Conservation (phyloP, 805 yeast genomes). For the Metschnikowia borealis region DNA sequence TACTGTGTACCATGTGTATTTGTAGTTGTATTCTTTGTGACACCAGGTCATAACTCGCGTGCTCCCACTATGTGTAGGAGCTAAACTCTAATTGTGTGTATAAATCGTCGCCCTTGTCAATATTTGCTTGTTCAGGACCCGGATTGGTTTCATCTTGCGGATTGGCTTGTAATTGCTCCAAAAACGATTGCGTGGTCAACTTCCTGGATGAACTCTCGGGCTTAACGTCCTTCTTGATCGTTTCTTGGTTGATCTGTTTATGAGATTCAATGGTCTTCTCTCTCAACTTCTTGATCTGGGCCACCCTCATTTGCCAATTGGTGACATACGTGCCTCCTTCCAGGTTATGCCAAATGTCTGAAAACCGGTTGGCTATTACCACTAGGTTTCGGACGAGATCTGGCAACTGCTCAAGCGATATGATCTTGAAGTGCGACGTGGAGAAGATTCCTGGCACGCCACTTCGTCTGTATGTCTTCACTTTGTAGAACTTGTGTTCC, state of each 20-base stretch:
- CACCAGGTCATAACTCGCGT: background rate
- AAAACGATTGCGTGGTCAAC: conserved; percentile 29
- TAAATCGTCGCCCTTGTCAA: conserved; percentile 12
- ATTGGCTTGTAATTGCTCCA: conserved; percentile 24
- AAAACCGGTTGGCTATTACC: conserved; percentile 64
- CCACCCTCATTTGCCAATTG: conserved; percentile 66
- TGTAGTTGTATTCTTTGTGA: background rate
- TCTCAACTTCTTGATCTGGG: conserved; percentile 43
- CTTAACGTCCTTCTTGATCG: background rate
- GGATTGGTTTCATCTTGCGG: background rate
- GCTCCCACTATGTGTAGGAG: conserved; percentile 21
- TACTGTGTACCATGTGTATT: background rate
- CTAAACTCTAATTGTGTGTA: conserved; percentile 30
- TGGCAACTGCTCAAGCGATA: conserved; percentile 58
- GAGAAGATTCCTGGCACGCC: conserved; percentile 78
- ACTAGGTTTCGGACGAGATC: conserved; percentile 64
- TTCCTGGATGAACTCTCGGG: conserved; percentile 7
- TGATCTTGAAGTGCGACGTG: conserved; percentile 68
- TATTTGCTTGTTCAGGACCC: background rate
- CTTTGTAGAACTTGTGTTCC: conserved; percentile 45
- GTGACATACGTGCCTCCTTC: conserved; percentile 46
- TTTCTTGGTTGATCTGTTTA: conserved; percentile 24
- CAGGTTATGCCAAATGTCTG: conserved; percentile 67
- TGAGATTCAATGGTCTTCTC: conserved; percentile 27
- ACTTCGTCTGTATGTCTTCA: conserved; percentile 57